phyloP scores from a whole-genome alignment of 306 rosid genomes.

The Purshia tridentata region DNA sequence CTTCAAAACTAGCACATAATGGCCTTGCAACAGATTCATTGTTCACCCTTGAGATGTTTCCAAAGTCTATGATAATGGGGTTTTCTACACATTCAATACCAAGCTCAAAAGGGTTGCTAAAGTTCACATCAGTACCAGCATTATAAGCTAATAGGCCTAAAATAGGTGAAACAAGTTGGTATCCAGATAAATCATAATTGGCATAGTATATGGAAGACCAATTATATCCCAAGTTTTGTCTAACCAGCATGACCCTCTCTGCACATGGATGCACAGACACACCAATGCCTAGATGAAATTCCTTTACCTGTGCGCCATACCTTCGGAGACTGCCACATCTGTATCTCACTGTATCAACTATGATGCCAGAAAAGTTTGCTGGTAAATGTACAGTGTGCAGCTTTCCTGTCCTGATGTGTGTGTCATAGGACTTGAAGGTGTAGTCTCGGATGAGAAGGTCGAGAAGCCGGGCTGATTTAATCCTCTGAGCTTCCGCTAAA shows the following conservation, averaged over 20 bases:
- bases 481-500: slow-evolving; percentile 38
- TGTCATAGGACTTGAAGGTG: slow-evolving; percentile 58
- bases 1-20: slow-evolving; percentile 79
- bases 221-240: slow-evolving; percentile 67
- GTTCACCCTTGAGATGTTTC: slow-evolving; percentile 39
- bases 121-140: slow-evolving; percentile 53
- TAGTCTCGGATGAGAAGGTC: slow-evolving; percentile 83
- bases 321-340: slow-evolving; percentile 85
- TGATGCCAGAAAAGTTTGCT: slow-evolving; percentile 70
- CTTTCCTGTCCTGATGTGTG: slow-evolving; percentile 55
- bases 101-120: slow-evolving; percentile 75
- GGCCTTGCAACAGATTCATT: slow-evolving; percentile 39
- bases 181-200: slow-evolving; percentile 67
- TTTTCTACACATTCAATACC: slow-evolving; percentile 61
- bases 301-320: slow-evolving; percentile 77
- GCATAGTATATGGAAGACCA: slow-evolving; percentile 72
- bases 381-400: slow-evolving; percentile 58
- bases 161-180: slow-evolving; percentile 76
- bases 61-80: slow-evolving; percentile 71
- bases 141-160: slow-evolving; percentile 79
- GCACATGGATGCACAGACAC: slow-evolving; percentile 75
- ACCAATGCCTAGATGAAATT: slow-evolving; percentile 64
- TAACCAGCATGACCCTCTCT: slow-evolving; percentile 76
- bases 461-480: slow-evolving; percentile 69
- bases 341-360: slow-evolving; percentile 52